Conservation (phyloP, 148 eudicot genomes). For the Salicornia ramosissima region DNA sequence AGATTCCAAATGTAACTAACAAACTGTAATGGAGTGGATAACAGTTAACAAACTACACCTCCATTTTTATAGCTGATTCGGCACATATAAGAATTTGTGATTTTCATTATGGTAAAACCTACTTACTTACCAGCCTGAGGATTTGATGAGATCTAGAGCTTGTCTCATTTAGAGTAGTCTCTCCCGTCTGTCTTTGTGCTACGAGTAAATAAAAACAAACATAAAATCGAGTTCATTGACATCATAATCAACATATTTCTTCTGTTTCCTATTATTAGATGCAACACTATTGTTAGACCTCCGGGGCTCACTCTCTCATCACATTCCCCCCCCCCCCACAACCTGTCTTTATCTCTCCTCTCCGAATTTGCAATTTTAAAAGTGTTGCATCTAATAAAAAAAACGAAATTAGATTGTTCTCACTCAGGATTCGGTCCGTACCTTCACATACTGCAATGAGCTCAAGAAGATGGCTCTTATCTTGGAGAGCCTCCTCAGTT, state of each 20-base stretch:
- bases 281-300: no score
- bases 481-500: slow-evolving; percentile 58
- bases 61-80: background rate
- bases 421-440: slow-evolving; percentile 5
- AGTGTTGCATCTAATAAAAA: no score
- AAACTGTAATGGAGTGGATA: no score
- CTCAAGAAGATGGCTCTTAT: slow-evolving; percentile 68
- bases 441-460: slow-evolving; percentile 86
- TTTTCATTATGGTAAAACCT: no score
- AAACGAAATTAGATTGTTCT: background rate
- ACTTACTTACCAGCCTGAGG: slow-evolving; percentile 67
- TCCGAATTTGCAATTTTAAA: no score
- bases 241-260: background rate
- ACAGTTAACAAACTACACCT: background rate
- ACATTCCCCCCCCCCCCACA: no score
- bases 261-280: no score
- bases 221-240: background rate
- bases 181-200: slow-evolving; percentile 97
- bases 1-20: no score
- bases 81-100: no score
- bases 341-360: no score
- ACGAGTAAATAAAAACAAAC: slow-evolving; percentile 16
- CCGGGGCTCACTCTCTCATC: no score
- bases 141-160: slow-evolving; percentile 98
- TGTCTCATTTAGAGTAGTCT: slow-evolving; percentile 75